Base-by-base conservation (phyloP, 2,329 filamentous ascomycete species). In the Pseudopyricularia javanii region DNA sequence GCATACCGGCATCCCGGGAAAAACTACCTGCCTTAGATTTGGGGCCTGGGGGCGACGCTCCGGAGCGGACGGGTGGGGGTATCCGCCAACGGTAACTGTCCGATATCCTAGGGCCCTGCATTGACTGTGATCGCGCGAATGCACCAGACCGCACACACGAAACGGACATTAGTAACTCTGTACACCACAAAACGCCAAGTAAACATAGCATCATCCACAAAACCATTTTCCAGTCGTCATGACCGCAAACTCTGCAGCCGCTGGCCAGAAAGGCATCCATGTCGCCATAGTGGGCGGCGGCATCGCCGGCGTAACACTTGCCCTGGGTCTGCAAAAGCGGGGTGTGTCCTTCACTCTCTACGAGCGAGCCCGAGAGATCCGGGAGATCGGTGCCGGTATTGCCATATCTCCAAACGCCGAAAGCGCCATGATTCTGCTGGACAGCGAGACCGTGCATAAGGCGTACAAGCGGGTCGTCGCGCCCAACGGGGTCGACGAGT, bases 371-470 rank as follows among this genome's bases (percentile, higher is more conserved):
- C 49, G 63, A 0, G 59, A 61, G 1, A 70, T 74, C 52, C 63
- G 67, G 3, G 74, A 76, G 56, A 71, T 73, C 4, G 76, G 76
- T 0, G 74, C 75, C 0, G 76, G 75, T 7, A 72, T 79, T 26
- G 74, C 72, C 3, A 72, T 77, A 57, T 72, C 68, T 7, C 73
- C 73, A n/a, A 76, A 76, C 55, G 74, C 74, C 2, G 69, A 76
- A 56, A 63, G 64, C 11, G 73, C 74, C 14, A 70, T 79, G 64
- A 56, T 54, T 6, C 51, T 62, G 14, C 61, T 74, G 7, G 65
- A 69, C 51, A 66, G 68, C 0, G 59, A 61, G 67, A 74, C 12
- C n/a, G 57, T 72, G 0, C 60, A 68, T 37, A 61, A 59, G 0
- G 66, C 70, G 0, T 74, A 66, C 59, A 67, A 69, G 55, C 55